Percentiles rank a stretch among this genome's conserved stretches.
Evolutionary conservation across 1,284 basidiomycete species (phyloP).

Genomic region (Gymnopus androsaceus): DNA sequence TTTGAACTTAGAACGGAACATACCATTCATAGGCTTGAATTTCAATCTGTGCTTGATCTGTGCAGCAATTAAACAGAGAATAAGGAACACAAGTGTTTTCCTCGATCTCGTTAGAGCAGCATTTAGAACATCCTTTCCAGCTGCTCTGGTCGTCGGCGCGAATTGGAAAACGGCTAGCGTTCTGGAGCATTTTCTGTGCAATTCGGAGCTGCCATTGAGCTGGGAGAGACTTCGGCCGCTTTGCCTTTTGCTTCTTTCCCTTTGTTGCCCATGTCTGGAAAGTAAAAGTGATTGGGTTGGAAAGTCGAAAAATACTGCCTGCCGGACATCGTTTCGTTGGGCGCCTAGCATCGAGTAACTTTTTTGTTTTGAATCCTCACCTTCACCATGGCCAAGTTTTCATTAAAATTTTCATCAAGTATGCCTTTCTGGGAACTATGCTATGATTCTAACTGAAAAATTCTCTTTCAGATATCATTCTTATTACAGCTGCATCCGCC

Average conservation of each 20-base stretch:
- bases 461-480: too few species aligned
- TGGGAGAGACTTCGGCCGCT: constrained; percentile 1
- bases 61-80: constrained; percentile 94
- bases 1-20: constrained; percentile 22
- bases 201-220: neutral
- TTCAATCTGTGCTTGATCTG: too few species aligned
- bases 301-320: neutral
- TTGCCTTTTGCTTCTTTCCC: constrained; percentile 1
- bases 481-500: constrained; percentile 20
- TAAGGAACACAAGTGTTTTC: constrained; percentile 96
- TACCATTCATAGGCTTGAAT: constrained; percentile 97
- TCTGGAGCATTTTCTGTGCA: constrained; percentile 31
- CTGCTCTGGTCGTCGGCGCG: constrained; percentile 73
- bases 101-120: constrained; percentile 97
- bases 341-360: too few species aligned
- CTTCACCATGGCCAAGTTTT: neutral
- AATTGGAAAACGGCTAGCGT: constrained; percentile 75
- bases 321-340: too few species aligned
- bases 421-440: neutral
- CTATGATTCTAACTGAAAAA: neutral
- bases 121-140: constrained; percentile 96
- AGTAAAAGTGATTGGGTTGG: neutral
- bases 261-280: constrained; percentile 3
- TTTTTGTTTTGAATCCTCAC: too few species aligned
- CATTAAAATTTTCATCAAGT: neutral